These are phyloP conservation scores for Dioscorea dumetorum DNA, from an alignment of 106 monocot species.

Conservation along the genomic window DNA sequence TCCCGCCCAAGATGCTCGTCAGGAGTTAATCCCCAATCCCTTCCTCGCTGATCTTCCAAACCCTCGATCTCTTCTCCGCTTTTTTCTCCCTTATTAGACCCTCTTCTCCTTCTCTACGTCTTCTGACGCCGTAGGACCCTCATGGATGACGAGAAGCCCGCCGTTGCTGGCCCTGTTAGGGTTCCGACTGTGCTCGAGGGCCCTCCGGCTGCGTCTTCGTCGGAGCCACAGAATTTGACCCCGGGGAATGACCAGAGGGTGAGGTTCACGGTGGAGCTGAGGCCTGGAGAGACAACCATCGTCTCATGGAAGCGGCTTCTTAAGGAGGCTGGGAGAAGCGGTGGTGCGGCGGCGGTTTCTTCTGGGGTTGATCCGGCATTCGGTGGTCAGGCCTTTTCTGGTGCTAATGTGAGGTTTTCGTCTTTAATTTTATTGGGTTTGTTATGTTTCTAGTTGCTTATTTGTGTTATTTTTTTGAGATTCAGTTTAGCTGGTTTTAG, in stretches of 20 bases:
- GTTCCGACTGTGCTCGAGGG: not conserved
- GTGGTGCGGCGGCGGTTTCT: not conserved
- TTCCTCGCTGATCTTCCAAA: not conserved
- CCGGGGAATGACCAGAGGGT: constrained; percentile 19
- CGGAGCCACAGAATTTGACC: not conserved
- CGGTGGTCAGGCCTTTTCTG: constrained; percentile 11
- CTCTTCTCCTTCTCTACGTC: not conserved
- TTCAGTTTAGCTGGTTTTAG: not conserved
- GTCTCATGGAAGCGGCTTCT: constrained; percentile 98
- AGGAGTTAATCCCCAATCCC: not conserved
- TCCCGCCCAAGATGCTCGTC: not conserved
- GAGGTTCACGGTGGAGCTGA: constrained; percentile 73
- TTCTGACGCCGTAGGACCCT: constrained; percentile 6
- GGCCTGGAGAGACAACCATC: constrained; percentile 85
- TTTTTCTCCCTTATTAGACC: not conserved
- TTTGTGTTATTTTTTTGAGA: not conserved
- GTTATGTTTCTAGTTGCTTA: not conserved
- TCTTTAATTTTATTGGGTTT: not conserved
- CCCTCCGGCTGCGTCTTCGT: not conserved
- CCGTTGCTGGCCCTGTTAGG: not conserved
- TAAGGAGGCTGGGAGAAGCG: constrained; percentile 32
- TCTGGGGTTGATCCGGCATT: constrained; percentile 15
- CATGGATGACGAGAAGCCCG: not conserved
- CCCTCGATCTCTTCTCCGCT: not conserved
- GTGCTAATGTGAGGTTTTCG: not conserved